These are phyloP conservation scores for Aspergillus pseudonomiae DNA, from an alignment of 2,329 filamentous ascomycete genomes.

Conservation along the genomic window DNA sequence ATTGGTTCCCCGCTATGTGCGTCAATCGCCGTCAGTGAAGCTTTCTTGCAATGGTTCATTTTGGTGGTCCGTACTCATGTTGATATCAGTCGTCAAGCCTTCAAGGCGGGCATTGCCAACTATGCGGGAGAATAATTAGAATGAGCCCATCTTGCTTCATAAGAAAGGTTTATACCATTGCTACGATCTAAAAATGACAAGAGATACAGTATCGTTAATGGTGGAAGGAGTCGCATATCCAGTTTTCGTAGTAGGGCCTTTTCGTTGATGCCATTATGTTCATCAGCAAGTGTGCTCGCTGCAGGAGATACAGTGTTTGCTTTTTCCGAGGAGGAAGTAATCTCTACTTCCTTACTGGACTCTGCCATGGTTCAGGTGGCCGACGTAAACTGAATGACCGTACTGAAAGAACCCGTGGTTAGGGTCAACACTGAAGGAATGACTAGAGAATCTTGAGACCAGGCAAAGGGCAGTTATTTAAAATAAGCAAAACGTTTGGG, in stretches of 20 bases:
- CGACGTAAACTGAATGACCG: neutral
- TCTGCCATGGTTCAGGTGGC: constrained; percentile 14
- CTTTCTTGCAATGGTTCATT: neutral
- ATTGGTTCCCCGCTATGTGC: constrained; percentile 40
- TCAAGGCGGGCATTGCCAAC: constrained; percentile 45
- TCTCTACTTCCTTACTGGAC: constrained; percentile 3
- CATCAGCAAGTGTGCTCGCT: constrained; percentile 23
- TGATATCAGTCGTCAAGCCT: constrained; percentile 40
- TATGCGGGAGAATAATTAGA: constrained; percentile 16
- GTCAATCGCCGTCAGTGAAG: neutral
- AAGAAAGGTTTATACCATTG: constrained; percentile 34
- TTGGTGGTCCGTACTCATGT: constrained; percentile 36
- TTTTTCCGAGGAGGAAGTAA: neutral
- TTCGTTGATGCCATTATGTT: constrained; percentile 36
- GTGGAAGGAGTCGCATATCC: constrained; percentile 47
- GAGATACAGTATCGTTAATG: constrained; percentile 49
- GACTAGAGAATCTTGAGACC: neutral
- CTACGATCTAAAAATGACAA: constrained; percentile 48
- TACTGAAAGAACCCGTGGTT: neutral
- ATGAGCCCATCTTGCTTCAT: neutral
- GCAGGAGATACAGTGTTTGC: constrained; percentile 9
- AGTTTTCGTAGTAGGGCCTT: constrained; percentile 47
- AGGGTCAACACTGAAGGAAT: neutral
- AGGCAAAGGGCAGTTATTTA: neutral
- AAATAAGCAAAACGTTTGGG: neutral